Evolutionary conservation across 768 basidiomycete species (phyloP), one percentile per base, ranked within the genome.

Genomic region (Panaeolus papilionaceus): DNA sequence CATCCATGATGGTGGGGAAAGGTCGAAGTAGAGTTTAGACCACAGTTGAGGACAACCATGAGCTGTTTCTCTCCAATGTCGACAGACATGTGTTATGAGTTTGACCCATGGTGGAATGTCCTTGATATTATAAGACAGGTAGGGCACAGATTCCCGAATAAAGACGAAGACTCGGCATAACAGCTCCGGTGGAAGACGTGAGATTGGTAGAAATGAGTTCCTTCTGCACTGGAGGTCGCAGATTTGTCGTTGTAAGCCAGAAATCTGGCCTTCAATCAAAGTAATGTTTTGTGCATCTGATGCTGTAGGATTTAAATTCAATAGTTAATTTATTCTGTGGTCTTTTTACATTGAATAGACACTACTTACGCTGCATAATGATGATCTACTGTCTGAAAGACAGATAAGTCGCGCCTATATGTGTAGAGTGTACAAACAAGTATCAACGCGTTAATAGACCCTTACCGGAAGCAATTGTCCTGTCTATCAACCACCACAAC

Each of bases 391-490:
- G 23, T 23, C 23, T 23, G 23, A 23, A 23, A 23, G 0, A 23
- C 23, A 23, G 23, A 23, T 23, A 23, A 23, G 23, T 23, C 23
- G 23, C 20, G 14, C 9, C 4, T 8, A 7, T 9, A 58, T 58
- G 37, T 1, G 28, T 12, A 33, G 26, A 26, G 18, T 26, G 45
- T 20, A 73, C 77, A 80, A 80, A 80, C 68, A 79, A 69, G 68
- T 65, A 71, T 72, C 76, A 80, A 79, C 79, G 79, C 78, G 79
- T 75, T 71, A 66, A 45, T 58, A 47, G 49, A 45, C 33, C 38
- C 38, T 42, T 42, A 40, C 45, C n/a, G 26, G 14, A 14, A n/a
- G 44, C 38, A 45, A 42, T 49, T 33, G 38, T 45, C 62, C 62
- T 42, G 33, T 66, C 45, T 45, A 61, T 37, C 23, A 62, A 45